Base-by-base conservation (phyloP, 2,329 filamentous ascomycete genomes). In the Niveomyces coronatus region DNA sequence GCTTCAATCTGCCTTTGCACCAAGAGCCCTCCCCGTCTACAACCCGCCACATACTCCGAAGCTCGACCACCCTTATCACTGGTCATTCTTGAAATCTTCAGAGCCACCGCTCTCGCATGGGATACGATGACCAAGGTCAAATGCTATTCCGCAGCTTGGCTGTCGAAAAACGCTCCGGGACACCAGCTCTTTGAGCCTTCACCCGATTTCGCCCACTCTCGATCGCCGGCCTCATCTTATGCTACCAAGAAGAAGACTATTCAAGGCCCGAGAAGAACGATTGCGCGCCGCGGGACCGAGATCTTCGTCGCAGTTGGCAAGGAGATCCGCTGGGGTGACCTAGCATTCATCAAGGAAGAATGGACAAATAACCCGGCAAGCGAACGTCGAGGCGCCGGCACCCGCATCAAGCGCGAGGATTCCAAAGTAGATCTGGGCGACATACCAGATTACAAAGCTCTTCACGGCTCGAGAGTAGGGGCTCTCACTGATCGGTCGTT, bases 321-420 rank as follows among this genome's bases (percentile, higher is more conserved):
- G 50, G 85, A 96, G 59, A 82, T 98, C 44, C 74, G 88, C 57
- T 98, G 91, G 87, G 81, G 84, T 9, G 85, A 94, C 60, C 63
- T 98, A 39, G 76, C 78, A 36, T 76, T 80, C 42, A 59, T 96
- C 52, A 94, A 93, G 64, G 83, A 79, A 44, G 56, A 53, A 35
- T 64, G 60, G 60, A 44, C 54, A 16, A 50, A 47, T 15, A 54
- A 52, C 20, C 50, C 53, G 35, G 52, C 52, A 19, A 52, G 52
- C 28, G 55, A 55, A 23, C 43, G 53, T 28, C 53, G 54, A 33
- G 53, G 53, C n/a, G 53, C 55, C 13, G 52, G 54, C 14, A 41
- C 50, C 30, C 60, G 60, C 20, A 57, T 71, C 48, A 74, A 74
- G 56, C 61, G 61, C 35, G 70, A 75, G 47, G 61, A 63, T 30